phyloP scores from a whole-genome alignment of 306 rosid species.

The Crataegus laevigata region DNA sequence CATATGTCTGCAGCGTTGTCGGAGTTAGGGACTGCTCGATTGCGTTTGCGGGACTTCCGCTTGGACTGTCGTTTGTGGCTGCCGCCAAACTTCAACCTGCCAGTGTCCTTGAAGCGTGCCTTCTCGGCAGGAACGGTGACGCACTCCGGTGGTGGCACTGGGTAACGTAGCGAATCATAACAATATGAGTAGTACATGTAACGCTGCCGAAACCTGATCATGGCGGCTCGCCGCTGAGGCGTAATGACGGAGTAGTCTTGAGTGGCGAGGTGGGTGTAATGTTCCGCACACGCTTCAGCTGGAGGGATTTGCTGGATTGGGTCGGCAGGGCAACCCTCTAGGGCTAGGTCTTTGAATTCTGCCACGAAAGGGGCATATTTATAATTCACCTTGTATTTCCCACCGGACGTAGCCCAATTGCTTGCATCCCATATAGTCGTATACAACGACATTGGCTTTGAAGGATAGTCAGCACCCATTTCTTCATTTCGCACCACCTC shows the following conservation, averaged over 20 bases:
- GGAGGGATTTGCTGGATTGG: conserved; percentile 48
- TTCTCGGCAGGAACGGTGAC: conserved; percentile 38
- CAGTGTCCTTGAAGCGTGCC: conserved; percentile 57
- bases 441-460: conserved; percentile 86
- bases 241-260: conserved; percentile 48
- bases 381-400: conserved; percentile 74
- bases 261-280: conserved; percentile 20
- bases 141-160: conserved; percentile 61
- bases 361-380: conserved; percentile 80
- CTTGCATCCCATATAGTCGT: conserved; percentile 96
- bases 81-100: conserved; percentile 75
- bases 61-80: conserved; percentile 57
- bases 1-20: background rate
- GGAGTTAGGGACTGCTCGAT: background rate
- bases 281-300: conserved; percentile 21
- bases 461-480: conserved; percentile 82
- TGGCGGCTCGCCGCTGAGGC: conserved; percentile 34
- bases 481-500: conserved; percentile 56
- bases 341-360: conserved; percentile 69
- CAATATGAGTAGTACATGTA: conserved; percentile 88
- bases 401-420: conserved; percentile 88
- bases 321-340: conserved; percentile 65
- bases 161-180: conserved; percentile 62
- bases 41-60: conserved; percentile 18
- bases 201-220: conserved; percentile 61